Evolutionary conservation across 352 stramenopile genomes (phyloP), one percentile per base, ranked within the genome.

Genomic region (Phytophthora pistaciae): DNA sequence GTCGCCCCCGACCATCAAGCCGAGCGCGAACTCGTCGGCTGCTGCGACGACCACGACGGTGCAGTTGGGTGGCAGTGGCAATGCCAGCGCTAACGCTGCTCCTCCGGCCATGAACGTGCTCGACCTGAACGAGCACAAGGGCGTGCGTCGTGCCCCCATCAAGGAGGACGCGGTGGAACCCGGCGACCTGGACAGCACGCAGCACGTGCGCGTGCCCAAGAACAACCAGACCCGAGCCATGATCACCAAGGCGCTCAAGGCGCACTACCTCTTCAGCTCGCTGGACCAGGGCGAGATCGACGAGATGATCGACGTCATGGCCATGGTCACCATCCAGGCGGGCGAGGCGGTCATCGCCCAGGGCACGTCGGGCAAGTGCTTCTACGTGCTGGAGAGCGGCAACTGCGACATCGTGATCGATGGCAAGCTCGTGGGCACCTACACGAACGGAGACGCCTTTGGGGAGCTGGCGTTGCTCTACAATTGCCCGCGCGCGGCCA

Each of bases 391-490:
- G 21, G 80, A 98, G 65, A 96, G 84, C 75, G 97, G 97, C 18
- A 69, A 83, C 40, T 93, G 98, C 59, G 88, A 92, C 61, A 95
- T 97, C 68, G 68, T 91, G 25, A 85, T 96, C n/a, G 82, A 96
- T 59, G 72, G 78, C 7, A 85, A 92, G 46, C 84, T 97, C 14
- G 82, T 94, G 25, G 90, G 87, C 48, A 87, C 84, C 60, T 91
- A 99, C 70, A 66, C 66, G n/a, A 90, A 85, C 44, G 88, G 90
- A 0, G 80, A 92, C 38, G 87, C 92, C 1, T 99, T 99, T 74
- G 97, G 97, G 21, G 97, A 99, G 81, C 83, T 99, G n/a, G 96
- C 96, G 11, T 73, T 99, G 60, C 90, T 99, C 69, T 99, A 99
- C 87, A 98, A 98, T 75, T 98, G 91, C 60, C 97, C 97, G 16